These are phyloP conservation scores for Verbena officinalis DNA, from an alignment of 257 asterid genomes.

Conservation along the genomic window DNA sequence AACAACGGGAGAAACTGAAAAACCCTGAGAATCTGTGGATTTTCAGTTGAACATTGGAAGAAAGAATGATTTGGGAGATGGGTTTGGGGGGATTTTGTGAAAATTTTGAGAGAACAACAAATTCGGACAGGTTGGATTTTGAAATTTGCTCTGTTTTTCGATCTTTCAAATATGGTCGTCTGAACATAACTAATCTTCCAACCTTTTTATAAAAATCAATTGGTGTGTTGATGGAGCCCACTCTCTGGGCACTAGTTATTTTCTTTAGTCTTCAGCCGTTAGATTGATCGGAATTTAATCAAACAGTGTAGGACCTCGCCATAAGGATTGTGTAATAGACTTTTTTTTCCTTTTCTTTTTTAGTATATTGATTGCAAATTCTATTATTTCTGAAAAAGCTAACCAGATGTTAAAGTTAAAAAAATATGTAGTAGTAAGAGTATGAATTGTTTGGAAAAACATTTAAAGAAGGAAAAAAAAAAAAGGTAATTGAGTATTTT, in stretches of 20 bases:
- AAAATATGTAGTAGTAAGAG: too few species aligned
- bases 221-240: slow-evolving; percentile 41
- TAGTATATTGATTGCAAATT: too few species aligned
- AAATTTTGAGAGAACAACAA: slow-evolving; percentile 24
- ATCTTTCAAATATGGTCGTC: slow-evolving; percentile 30
- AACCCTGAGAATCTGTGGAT: background rate
- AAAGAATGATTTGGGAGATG: slow-evolving; percentile 3
- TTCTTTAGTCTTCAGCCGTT: slow-evolving; percentile 35
- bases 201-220: slow-evolving; percentile 26
- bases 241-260: background rate
- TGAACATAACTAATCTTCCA: slow-evolving; percentile 38
- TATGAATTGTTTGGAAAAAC: too few species aligned
- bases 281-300: slow-evolving; percentile 31
- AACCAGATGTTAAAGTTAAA: too few species aligned
- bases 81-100: slow-evolving; percentile 32
- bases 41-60: background rate
- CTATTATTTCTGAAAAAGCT: too few species aligned
- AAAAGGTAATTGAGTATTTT: too few species aligned
- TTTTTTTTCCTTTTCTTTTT: too few species aligned
- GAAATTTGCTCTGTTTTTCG: slow-evolving; percentile 32
- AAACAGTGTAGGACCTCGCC: slow-evolving; percentile 33
- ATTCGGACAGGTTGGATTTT: slow-evolving; percentile 46
- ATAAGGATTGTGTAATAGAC: too few species aligned
- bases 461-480: too few species aligned
- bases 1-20: slow-evolving; percentile 1